Base-by-base conservation (phyloP, 2,329 filamentous ascomycete genomes). In the Penicillium janthinellum region DNA sequence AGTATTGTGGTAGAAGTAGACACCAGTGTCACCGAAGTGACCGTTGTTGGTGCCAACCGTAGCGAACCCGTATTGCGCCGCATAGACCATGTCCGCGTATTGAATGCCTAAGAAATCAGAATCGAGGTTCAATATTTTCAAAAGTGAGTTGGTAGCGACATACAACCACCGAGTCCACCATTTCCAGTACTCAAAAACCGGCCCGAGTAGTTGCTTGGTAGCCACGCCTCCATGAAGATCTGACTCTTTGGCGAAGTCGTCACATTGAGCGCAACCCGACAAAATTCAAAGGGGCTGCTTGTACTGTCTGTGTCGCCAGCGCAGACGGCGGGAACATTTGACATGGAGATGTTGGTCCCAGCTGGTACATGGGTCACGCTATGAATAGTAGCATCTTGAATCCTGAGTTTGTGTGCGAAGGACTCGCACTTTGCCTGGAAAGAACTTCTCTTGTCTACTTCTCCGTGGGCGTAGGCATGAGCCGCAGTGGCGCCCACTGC, bases 181-280 rank as follows among this genome's bases (percentile, higher is more conserved):
- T 83, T 83, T 0, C 81, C 81, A 0, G 78, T 80, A n/a, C 75
- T 77, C 41, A 83, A 47, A 34, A 80, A 81, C 4, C 78, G 74
- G 0, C 74, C 79, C 0, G 72, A 77, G 72, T 80, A 83, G 14
- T 75, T 66, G 6, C 70, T 69, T 0, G 81, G 81, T 10, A 82
- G 61, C 80, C 79, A 82, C 0, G 77, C 66, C 63, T 83, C 81
- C 35, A 79, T 57, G 49, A 39, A 52, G 20, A 52, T 38, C 35
- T 52, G 49, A 41, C 49, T 52, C 22, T 52, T 39, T 8, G 37
- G 37, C 17, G 49, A 52, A 41, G 49, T 52, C 49, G 49, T 52
- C 20, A 52, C 49, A 52, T 52, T 52, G 15, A 52, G 49, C 4
- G 37, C 14, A n/a, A 52, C 37, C n/a, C 49, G 49, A 15, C 49